These are phyloP conservation scores for Rhizoclosmatium sp. DNA, from an alignment of 192 early-diverging fungal genomes.

Conservation along the genomic window DNA sequence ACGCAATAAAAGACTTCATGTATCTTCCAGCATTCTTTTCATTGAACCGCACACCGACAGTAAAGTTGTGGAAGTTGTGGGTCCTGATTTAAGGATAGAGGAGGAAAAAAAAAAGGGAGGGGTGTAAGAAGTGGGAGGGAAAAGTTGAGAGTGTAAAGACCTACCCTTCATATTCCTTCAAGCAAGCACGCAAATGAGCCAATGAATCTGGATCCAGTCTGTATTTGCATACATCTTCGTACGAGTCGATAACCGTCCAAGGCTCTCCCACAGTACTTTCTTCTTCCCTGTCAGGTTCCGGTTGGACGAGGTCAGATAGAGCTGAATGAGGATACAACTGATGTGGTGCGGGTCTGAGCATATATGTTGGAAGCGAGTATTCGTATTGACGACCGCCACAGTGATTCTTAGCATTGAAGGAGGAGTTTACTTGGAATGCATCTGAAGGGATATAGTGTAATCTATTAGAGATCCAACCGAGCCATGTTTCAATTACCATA, in stretches of 20 bases:
- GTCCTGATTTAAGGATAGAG: conserved; percentile 59
- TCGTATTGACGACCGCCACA: conserved; percentile 97
- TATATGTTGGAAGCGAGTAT: conserved; percentile 94
- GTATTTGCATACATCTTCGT: conserved; percentile 55
- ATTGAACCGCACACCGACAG: conserved; percentile 77
- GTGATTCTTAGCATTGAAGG: conserved; percentile 90
- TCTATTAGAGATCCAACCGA: conserved; percentile 3
- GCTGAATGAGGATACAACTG: conserved; percentile 48
- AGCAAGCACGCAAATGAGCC: conserved; percentile 67
- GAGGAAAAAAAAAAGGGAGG: background rate
- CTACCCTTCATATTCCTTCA: conserved; percentile 68
- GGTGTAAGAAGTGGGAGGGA: background rate
- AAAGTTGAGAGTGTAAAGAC: background rate
- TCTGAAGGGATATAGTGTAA: conserved; percentile 1
- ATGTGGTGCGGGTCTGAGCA: conserved; percentile 62
- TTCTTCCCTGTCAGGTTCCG: background rate
- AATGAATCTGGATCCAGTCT: conserved; percentile 71
- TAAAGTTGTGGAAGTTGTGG: conserved; percentile 97
- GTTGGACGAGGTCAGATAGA: conserved; percentile 14
- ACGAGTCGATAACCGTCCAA: conserved; percentile 40
- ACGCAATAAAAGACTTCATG: conserved; percentile 78
- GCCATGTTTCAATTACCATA: conserved; percentile 67
- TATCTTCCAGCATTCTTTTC: conserved; percentile 81
- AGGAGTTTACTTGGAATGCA: conserved; percentile 74
- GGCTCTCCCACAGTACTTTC: conserved; percentile 26